Base-by-base conservation (phyloP, 441 rosid species). In the Brassica hybrid region DNA sequence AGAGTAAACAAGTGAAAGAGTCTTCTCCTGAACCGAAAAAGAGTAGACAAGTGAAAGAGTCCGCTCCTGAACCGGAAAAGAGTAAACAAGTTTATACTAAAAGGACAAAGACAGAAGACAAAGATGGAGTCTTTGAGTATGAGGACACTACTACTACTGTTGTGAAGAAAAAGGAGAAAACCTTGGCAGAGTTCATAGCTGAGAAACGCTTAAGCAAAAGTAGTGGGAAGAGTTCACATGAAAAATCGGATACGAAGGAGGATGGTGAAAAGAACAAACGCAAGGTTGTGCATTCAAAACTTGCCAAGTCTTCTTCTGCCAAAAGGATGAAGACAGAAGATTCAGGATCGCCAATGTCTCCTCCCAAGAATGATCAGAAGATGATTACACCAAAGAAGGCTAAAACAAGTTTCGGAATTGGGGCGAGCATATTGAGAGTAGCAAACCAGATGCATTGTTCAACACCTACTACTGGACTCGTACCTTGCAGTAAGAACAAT, bases 351-450 rank as follows among this genome's bases (percentile, higher is more conserved):
- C 21, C 76, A 67, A 0, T 41, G 12, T 75, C 82, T 79, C 50
- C 41, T 79, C 50, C 41, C 38, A 61, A 71, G 68, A 60, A 10
- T 41, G 76, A 71, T 65, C 76, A 58, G 23, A 67, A 45, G 67
- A 64, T 52, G 67, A 64, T 52, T 50, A 81, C 80, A 27, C 81
- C 88, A 74, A 66, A 60, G 43, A 84, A 80, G 71, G 32, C 66
- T 43, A 82, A 84, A 78, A 82, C 75, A 77, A 79, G 80, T 74
- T 87, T 81, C 1, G 86, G 89, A 18, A 86, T 89, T 69, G 94
- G 93, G 76, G 88, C 84, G 71, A 86, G 91, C 82, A 87, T 88
- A 65, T 79, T 82, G 65, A 84, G 84, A 86, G 94, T 83, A 41
- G 91, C 92, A 43, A 86, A 83, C 78, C 88, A 88, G 69, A 76